phyloP scores from a whole-genome alignment of 805 yeast genomes.

The Suhomyces xylopsoci region DNA sequence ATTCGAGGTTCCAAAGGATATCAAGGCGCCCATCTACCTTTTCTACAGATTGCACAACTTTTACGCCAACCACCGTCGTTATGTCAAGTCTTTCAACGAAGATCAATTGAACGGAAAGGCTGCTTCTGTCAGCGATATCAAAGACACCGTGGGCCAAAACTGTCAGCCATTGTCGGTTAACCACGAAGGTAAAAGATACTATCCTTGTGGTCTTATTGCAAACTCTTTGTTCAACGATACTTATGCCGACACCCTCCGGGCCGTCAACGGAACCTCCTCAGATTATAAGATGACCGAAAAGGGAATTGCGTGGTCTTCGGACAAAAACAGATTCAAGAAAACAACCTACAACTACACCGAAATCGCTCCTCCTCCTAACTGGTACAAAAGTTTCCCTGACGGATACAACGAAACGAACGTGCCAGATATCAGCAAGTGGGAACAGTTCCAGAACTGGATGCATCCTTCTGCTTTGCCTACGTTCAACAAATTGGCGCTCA shows the following conservation, averaged over 20 bases:
- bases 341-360: conserved; percentile 37
- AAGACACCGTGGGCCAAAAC: conserved; percentile 43
- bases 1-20: conserved; percentile 31
- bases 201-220: conserved; percentile 85
- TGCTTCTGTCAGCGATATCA: conserved; percentile 31
- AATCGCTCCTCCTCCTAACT: conserved; percentile 45
- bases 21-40: conserved; percentile 40
- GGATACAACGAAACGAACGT: conserved; percentile 42
- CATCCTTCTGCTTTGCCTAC: conserved; percentile 40
- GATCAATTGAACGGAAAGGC: conserved; percentile 42
- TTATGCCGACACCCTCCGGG: conserved; percentile 30
- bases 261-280: conserved; percentile 34
- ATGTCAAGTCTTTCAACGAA: conserved; percentile 42
- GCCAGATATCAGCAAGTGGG: conserved; percentile 44
- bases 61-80: conserved; percentile 44
- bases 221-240: conserved; percentile 80
- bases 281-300: conserved; percentile 34
- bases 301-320: conserved; percentile 42
- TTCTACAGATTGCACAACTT: conserved; percentile 41
- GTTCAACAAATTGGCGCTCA: conserved; percentile 49
- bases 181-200: conserved; percentile 48
- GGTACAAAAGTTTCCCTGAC: conserved; percentile 41
- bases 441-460: conserved; percentile 48
- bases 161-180: conserved; percentile 41
- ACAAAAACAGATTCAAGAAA: conserved; percentile 38